Evolutionary conservation across 2,329 filamentous ascomycete genomes (phyloP).

Genomic region (Botrytis aclada): DNA sequence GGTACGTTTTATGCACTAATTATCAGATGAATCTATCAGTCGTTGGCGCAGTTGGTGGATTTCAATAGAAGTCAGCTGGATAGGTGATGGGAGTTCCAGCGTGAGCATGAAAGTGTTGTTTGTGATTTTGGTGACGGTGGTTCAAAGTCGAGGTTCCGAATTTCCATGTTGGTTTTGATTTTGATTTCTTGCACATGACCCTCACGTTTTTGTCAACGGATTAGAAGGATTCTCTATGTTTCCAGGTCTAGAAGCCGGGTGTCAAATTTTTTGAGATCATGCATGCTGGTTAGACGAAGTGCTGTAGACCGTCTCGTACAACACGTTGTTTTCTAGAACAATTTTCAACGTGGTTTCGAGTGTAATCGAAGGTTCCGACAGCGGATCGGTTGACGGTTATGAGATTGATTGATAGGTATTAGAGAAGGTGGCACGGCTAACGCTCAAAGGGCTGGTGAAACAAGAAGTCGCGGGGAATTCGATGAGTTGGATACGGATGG

Average conservation of each 20-base stretch:
- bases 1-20: conserved; percentile 7
- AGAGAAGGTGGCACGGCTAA: neutral
- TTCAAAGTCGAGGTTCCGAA: neutral
- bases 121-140: neutral
- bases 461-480: conserved; percentile 1
- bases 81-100: neutral
- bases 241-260: neutral
- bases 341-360: neutral
- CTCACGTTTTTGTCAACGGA: neutral
- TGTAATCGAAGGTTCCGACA: conserved; percentile 7
- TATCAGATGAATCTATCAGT: neutral
- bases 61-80: neutral
- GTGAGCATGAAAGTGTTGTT: neutral
- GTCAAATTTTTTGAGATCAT: neutral
- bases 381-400: neutral
- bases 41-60: neutral
- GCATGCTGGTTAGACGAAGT: neutral
- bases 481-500: neutral
- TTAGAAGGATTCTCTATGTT: neutral
- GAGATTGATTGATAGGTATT: neutral
- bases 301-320: neutral
- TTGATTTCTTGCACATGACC: no score
- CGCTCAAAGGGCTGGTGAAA: neutral
- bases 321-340: conserved; percentile 6
- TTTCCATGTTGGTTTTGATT: neutral